Evolutionary conservation across 2,329 filamentous ascomycete species (phyloP).

Genomic region (Tolypocladium capitatum): DNA sequence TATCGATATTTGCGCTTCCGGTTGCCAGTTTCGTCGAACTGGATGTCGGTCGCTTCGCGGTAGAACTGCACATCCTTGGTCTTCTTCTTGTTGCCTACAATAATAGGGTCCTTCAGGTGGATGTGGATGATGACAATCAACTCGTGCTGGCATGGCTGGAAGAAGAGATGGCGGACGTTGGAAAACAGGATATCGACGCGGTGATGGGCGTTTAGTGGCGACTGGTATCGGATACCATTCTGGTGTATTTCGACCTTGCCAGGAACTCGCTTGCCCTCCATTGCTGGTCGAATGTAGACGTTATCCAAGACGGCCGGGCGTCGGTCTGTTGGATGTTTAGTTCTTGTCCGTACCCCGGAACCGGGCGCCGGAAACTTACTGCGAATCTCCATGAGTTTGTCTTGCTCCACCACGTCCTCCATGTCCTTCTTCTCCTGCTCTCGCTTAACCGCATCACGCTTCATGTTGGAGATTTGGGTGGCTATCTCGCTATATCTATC

Average conservation of each 20-base stretch:
- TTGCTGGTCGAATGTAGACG: conserved; percentile 85
- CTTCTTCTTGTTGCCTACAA: conserved; percentile 95
- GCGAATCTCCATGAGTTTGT: conserved; percentile 89
- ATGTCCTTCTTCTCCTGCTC: conserved; percentile 99
- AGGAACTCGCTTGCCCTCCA: conserved; percentile 93
- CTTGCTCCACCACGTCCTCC: conserved; percentile 97
- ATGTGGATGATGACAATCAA: conserved; percentile 97
- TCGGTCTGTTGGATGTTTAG: conserved; percentile 53
- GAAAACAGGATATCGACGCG: conserved; percentile 91
- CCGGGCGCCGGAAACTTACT: conserved; percentile 39
- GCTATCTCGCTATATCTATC: conserved; percentile 83
- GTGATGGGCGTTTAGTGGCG: conserved; percentile 64
- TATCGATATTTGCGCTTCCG: conserved; percentile 95
- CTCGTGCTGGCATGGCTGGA: conserved; percentile 93
- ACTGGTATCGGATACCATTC: conserved; percentile 93
- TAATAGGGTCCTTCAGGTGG: conserved; percentile 93
- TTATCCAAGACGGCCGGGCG: conserved; percentile 84
- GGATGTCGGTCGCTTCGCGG: conserved; percentile 92
- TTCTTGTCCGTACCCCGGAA: background rate
- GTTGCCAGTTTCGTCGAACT: conserved; percentile 97
- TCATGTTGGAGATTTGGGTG: conserved; percentile 88
- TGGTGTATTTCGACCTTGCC: conserved; percentile 96
- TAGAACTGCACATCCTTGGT: conserved; percentile 98
- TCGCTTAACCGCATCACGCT: conserved; percentile 79
- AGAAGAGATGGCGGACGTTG: conserved; percentile 97